Percentiles rank a stretch among this genome's conserved stretches.
Conservation (phyloP, 2,329 filamentous ascomycete genomes). For the Monilinia fructigena region DNA sequence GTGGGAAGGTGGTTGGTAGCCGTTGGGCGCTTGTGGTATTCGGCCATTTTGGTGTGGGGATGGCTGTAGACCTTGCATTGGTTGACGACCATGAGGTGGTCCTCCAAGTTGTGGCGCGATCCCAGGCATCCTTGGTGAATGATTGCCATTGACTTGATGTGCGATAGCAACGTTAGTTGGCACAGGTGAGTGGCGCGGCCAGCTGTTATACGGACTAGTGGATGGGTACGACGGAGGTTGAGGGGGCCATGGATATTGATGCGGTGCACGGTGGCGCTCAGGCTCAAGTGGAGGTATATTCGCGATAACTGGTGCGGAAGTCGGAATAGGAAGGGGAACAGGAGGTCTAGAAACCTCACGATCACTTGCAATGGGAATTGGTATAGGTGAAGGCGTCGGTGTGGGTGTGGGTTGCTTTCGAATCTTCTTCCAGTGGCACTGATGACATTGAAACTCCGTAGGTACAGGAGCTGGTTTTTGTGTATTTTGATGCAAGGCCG, state of each 20-base stretch:
- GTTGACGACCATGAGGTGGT: slow-evolving; percentile 32
- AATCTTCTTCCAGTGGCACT: slow-evolving; percentile 60
- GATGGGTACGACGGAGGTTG: slow-evolving; percentile 45
- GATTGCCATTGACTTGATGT: slow-evolving; percentile 51
- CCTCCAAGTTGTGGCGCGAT: slow-evolving; percentile 30
- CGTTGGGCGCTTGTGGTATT: slow-evolving; percentile 47
- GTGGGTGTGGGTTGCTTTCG: slow-evolving; percentile 34
- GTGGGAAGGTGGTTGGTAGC: slow-evolving; percentile 42
- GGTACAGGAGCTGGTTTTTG: slow-evolving; percentile 26
- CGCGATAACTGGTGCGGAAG: slow-evolving; percentile 31
- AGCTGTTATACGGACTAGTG: slow-evolving; percentile 46
- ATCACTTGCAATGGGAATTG: background rate
- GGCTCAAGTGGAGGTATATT: slow-evolving; percentile 37
- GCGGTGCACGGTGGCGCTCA: slow-evolving; percentile 28
- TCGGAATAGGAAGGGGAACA: slow-evolving; percentile 31
- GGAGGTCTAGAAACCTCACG: slow-evolving; percentile 17
- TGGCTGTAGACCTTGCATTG: slow-evolving; percentile 38
- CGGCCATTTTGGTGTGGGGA: slow-evolving; percentile 48
- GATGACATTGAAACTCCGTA: slow-evolving; percentile 70
- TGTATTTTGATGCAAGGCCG: slow-evolving; percentile 38
- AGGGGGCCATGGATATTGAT: slow-evolving; percentile 37
- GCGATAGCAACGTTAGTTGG: slow-evolving; percentile 46
- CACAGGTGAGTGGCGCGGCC: slow-evolving; percentile 52
- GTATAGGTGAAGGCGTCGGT: slow-evolving; percentile 26
- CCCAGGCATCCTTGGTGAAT: slow-evolving; percentile 38